phyloP scores from a whole-genome alignment of 148 eudicot genomes.

The Heliosperma pusillum region DNA sequence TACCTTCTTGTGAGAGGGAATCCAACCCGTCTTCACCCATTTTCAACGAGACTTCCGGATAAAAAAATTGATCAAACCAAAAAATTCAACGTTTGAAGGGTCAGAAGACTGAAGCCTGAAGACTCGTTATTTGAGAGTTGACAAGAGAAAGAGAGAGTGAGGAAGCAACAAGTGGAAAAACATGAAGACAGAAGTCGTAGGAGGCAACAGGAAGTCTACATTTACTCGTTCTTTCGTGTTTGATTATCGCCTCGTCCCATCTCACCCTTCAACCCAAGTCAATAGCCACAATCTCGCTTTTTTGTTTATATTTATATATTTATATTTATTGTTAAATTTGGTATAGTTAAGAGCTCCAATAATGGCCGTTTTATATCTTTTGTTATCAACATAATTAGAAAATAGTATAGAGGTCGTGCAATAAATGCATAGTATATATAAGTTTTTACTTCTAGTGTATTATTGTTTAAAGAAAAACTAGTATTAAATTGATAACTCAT shows the following conservation, averaged over 20 bases:
- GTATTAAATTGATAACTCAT: too few relatives aligned
- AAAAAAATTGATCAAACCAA: neutral
- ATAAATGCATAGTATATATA: neutral
- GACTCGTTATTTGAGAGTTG: neutral
- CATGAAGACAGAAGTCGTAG: slow-evolving; percentile 3
- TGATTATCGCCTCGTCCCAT: slow-evolving; percentile 13
- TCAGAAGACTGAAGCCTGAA: too few relatives aligned
- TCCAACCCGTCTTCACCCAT: too few relatives aligned
- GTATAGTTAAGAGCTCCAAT: neutral
- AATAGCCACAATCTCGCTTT: neutral
- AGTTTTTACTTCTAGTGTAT: too few relatives aligned
- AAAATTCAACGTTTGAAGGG: neutral
- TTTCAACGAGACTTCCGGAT: too few relatives aligned
- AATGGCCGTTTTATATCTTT: too few relatives aligned
- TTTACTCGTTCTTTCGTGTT: neutral
- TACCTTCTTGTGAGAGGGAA: too few relatives aligned
- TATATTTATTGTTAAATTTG: neutral
- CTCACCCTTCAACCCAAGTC: slow-evolving; percentile 7
- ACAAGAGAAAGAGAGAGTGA: neutral
- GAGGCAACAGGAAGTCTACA: neutral
- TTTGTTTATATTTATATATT: neutral
- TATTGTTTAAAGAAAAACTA: too few relatives aligned
- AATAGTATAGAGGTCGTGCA: too few relatives aligned
- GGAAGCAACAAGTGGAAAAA: neutral
- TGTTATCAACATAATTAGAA: too few relatives aligned